Evolutionary conservation across 1,139 yeast genomes (phyloP).

Genomic region (Hanseniaspora gamundiae): DNA sequence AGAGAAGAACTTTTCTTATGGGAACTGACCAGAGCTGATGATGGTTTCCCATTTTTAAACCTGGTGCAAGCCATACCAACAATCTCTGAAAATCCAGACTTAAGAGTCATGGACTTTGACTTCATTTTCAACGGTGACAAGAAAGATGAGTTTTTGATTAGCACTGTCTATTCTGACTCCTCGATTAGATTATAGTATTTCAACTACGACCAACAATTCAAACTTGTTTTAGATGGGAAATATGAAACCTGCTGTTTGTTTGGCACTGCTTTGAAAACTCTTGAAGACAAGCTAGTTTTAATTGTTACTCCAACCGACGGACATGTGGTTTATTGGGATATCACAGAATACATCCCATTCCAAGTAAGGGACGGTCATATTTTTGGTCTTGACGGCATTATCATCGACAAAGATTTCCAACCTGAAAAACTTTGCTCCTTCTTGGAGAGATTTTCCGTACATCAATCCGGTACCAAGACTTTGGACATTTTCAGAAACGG

Average conservation of each 20-base stretch:
- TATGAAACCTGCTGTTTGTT: constrained; percentile 72
- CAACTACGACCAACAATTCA: constrained; percentile 28
- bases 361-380: constrained; percentile 7
- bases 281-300: constrained; percentile 27
- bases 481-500: constrained; percentile 21
- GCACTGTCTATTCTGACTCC: constrained; percentile 79
- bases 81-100: constrained; percentile 49
- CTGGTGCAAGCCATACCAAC: constrained; percentile 39
- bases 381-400: constrained; percentile 2
- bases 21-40: constrained; percentile 36
- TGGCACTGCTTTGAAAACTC: constrained; percentile 38
- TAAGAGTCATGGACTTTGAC: constrained; percentile 80
- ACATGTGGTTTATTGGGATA: constrained; percentile 47
- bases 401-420: neutral
- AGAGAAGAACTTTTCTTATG: constrained; percentile 82
- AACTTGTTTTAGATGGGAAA: constrained; percentile 32
- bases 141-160: constrained; percentile 32
- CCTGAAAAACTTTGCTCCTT: constrained; percentile 11
- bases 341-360: constrained; percentile 25
- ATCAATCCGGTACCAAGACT: constrained; percentile 76
- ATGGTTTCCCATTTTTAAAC: constrained; percentile 32
- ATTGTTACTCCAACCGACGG: constrained; percentile 79
- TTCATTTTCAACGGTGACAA: constrained; percentile 18
- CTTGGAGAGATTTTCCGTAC: constrained; percentile 41
- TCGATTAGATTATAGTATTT: constrained; percentile 54